Base-by-base conservation (phyloP, 371 early-diverging fungal genomes). In the Mucor saturninus region DNA sequence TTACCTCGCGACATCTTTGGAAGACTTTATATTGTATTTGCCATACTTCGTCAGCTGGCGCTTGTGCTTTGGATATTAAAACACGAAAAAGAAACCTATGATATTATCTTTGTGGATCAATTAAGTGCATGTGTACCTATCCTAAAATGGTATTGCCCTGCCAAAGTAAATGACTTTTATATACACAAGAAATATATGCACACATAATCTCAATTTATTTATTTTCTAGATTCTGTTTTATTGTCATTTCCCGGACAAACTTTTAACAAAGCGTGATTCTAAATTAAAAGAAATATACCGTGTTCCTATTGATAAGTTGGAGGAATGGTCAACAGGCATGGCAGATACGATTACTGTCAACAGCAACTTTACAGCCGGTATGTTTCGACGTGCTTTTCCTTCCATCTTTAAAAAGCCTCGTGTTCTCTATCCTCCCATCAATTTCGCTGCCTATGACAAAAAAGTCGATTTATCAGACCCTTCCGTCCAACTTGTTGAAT, bases 181-280 rank as follows among this genome's bases (percentile, higher is more conserved):
- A 31, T 50, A 9, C 29, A 50, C 2, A 31, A 28, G 28, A 5
- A 26, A 5, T 43, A 6, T 5, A 5, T 38, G 10, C 10, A 42
- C 21, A n/a, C 14, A 32, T 10, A 29, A 15, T 6, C 1, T 43
- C 3, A 7, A 43, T 6, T 32, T 45, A 11, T 31, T 15, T 15
- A 15, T 29, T 42, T 67, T 54, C 13, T 75, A 88, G 80, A 83
- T 97, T 8, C 74, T 97, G 32, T 98, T 97, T 76, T 98, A 98
- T 71, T 96, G 98, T 72, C 98, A 98, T 65, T 96, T 93, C 70
- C 98, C 98, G 0, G 98, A 98, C 68, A 89, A 92, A 68, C 81
- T 95, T 15, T 74, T 94, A 54, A 85, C 93, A 13, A 74, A 75
- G 48, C 86, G 91, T 3, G 81, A 84, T 30, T 82, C 89, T 4